Percentiles rank a stretch among this genome's conserved stretches.
These are phyloP conservation scores for Solanum hybrid DNA, from an alignment of 305 asterid species.

Conservation along the genomic window DNA sequence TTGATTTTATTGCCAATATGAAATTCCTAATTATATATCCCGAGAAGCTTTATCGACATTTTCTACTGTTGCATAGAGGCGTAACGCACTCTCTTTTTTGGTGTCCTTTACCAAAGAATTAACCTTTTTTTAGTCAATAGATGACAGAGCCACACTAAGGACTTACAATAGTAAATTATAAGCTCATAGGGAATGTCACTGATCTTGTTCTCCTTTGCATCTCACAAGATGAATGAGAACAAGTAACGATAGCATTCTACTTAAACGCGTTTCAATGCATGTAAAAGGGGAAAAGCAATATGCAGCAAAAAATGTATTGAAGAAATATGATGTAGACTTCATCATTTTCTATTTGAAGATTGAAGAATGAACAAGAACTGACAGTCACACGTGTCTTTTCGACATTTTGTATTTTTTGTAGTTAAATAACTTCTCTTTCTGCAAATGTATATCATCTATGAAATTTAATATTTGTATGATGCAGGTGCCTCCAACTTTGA, in stretches of 20 bases:
- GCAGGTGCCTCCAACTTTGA: conserved; percentile 94
- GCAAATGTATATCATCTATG: not conserved
- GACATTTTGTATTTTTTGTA: not conserved
- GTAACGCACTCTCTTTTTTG: not conserved
- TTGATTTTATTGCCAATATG: not conserved
- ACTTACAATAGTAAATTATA: not conserved
- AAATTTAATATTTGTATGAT: conserved; percentile 12
- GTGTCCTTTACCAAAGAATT: not conserved
- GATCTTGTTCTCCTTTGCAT: not conserved
- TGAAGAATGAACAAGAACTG: not conserved
- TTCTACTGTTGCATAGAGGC: not conserved
- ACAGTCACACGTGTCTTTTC: not conserved
- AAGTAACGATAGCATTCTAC: not conserved
- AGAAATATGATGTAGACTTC: not conserved
- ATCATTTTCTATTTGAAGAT: not conserved
- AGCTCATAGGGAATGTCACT: not conserved
- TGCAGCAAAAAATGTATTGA: not conserved
- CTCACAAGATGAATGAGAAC: not conserved
- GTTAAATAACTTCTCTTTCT: not conserved
- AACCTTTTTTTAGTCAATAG: not conserved
- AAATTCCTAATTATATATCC: not conserved
- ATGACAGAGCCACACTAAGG: not conserved
- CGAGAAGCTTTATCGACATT: not conserved
- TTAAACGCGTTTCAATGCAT: not conserved
- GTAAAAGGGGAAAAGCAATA: not conserved